These are phyloP conservation scores for Sporisorium exsertum DNA, from an alignment of 1,284 basidiomycete genomes.

Conservation along the genomic window DNA sequence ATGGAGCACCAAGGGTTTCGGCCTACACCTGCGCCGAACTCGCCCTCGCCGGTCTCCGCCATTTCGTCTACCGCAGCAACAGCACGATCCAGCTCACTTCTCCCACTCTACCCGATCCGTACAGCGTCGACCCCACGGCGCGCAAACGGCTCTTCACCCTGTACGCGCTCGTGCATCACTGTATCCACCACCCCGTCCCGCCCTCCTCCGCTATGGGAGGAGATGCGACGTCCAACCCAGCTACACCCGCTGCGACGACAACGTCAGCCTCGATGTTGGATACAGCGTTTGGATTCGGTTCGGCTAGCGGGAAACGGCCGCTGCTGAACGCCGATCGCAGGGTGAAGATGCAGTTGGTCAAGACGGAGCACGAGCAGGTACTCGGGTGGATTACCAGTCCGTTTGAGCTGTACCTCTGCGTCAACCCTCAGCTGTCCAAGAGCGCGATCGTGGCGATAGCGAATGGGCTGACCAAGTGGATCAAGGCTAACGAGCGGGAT, in stretches of 20 bases:
- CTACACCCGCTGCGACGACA: constrained; percentile 2
- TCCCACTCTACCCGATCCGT: constrained; percentile 85
- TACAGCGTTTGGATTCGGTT: constrained; percentile 70
- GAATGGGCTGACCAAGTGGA: constrained; percentile 88
- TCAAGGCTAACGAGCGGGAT: constrained; percentile 83
- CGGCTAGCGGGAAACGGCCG: neutral
- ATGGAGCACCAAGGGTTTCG: constrained; percentile 25
- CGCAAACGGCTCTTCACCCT: constrained; percentile 72
- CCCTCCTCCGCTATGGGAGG: constrained; percentile 1
- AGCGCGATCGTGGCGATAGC: constrained; percentile 85
- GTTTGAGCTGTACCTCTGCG: constrained; percentile 88
- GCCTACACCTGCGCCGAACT: constrained; percentile 73
- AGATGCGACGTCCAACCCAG: constrained; percentile 5
- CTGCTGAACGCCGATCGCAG: constrained; percentile 24
- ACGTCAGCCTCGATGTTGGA: constrained; percentile 72
- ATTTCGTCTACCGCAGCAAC: constrained; percentile 94
- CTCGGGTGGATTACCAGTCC: constrained; percentile 82
- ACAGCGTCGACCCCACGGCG: constrained; percentile 75
- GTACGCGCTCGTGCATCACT: constrained; percentile 39
- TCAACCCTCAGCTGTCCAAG: constrained; percentile 86
- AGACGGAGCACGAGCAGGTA: constrained; percentile 85
- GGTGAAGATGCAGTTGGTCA: constrained; percentile 74
- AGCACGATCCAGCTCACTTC: constrained; percentile 86
- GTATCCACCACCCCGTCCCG: constrained; percentile 49
- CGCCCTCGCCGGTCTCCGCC: constrained; percentile 85